Evolutionary conservation across 139 green algal genomes (phyloP).

Genomic region (Mesotaenium endlicherianum): DNA sequence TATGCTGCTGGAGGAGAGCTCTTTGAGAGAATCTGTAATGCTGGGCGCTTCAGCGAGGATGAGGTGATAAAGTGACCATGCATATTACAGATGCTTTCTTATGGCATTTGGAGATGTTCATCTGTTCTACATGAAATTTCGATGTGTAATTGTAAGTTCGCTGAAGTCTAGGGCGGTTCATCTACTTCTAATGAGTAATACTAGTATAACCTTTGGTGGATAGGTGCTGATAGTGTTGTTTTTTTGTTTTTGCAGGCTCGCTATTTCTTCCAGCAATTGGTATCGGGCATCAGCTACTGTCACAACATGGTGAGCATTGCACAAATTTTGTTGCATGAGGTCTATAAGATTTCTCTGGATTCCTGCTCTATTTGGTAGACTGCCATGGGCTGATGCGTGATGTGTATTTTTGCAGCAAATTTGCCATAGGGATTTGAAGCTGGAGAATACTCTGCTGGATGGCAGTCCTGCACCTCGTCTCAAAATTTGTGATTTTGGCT

Average conservation of each 20-base stretch:
- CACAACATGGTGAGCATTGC: constrained; percentile 75
- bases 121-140: background rate
- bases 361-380: too few relatives aligned
- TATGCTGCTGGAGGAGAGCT: constrained; percentile 80
- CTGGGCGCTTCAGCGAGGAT: constrained; percentile 88
- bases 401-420: constrained; percentile 55
- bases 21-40: constrained; percentile 91
- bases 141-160: too few relatives aligned
- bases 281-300: constrained; percentile 94
- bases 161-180: too few relatives aligned
- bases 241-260: constrained; percentile 60
- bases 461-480: constrained; percentile 71
- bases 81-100: background rate
- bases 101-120: background rate
- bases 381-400: background rate
- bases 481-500: constrained; percentile 99
- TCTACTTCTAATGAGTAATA: too few relatives aligned
- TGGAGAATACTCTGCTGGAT: constrained; percentile 98
- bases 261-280: constrained; percentile 99
- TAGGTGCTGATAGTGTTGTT: background rate
- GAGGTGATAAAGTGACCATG: constrained; percentile 60
- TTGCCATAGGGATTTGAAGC: constrained; percentile 92
- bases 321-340: too few relatives aligned
- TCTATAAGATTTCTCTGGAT: too few relatives aligned
- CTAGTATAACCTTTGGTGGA: too few relatives aligned